A percentile compares a stretch with the other conserved stretches of the same genome.
Evolutionary conservation across 768 basidiomycete genomes (phyloP).

Genomic region (Russula olivacea): DNA sequence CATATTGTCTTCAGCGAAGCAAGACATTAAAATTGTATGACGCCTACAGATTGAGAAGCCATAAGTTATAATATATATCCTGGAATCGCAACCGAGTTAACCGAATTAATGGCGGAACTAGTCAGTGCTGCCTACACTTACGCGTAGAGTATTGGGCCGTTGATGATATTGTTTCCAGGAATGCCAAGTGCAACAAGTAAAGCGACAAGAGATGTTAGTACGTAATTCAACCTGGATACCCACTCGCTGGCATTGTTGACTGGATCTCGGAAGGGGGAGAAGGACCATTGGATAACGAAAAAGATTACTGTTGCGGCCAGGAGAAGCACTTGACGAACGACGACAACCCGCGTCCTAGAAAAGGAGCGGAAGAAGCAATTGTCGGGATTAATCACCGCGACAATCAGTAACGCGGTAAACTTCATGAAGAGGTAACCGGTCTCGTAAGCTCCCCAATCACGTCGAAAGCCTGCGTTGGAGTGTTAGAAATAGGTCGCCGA

Average conservation of each 20-base stretch:
- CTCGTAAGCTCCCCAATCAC: constrained; percentile 62
- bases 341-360: constrained; percentile 43
- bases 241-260: constrained; percentile 73
- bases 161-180: constrained; percentile 48
- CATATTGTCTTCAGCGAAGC: constrained; percentile 18
- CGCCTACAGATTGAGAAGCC: constrained; percentile 56
- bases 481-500: not conserved
- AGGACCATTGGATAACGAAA: constrained; percentile 54
- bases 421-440: constrained; percentile 65
- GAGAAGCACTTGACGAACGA: constrained; percentile 58
- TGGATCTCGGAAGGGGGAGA: constrained; percentile 62
- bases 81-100: constrained; percentile 23
- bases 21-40: not conserved
- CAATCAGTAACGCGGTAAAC: constrained; percentile 56
- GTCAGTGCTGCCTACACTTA: constrained; percentile 33
- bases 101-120: not conserved
- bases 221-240: constrained; percentile 64
- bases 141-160: constrained; percentile 61
- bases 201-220: constrained; percentile 57
- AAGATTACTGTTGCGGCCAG: constrained; percentile 51
- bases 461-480: constrained; percentile 51
- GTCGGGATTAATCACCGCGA: constrained; percentile 60
- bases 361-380: constrained; percentile 66
- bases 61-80: constrained; percentile 55
- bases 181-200: constrained; percentile 56